Evolutionary conservation across 495 filamentous ascomycete species (phyloP).

Genomic region (Chaetomium fimeti): DNA sequence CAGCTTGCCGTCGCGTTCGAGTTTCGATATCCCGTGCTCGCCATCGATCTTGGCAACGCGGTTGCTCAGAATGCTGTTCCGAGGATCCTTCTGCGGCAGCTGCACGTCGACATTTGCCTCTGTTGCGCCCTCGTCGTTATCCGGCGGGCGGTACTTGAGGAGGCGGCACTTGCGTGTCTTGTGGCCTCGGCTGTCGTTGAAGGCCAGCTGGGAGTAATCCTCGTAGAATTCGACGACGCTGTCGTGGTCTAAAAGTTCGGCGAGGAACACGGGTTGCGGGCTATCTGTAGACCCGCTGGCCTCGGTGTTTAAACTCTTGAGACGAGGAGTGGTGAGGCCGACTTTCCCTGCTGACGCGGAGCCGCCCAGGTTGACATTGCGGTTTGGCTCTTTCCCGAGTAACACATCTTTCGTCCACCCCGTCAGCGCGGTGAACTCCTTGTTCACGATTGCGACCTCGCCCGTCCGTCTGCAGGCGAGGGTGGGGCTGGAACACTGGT

Average conservation of each 20-base stretch:
- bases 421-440: constrained; percentile 90
- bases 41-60: constrained; percentile 64
- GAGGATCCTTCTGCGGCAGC: constrained; percentile 42
- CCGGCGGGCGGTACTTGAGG: constrained; percentile 82
- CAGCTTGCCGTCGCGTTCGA: constrained; percentile 84
- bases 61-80: constrained; percentile 52
- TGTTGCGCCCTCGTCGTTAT: constrained; percentile 32
- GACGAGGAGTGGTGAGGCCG: constrained; percentile 47
- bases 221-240: constrained; percentile 94
- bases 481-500: constrained; percentile 80
- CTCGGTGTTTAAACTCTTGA: constrained; percentile 42
- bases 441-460: constrained; percentile 86
- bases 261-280: constrained; percentile 80
- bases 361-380: constrained; percentile 73
- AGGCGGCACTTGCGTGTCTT: constrained; percentile 82
- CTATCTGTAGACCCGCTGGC: constrained; percentile 27
- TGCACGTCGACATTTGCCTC: constrained; percentile 34
- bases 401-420: constrained; percentile 93
- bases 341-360: constrained; percentile 40
- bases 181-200: constrained; percentile 79
- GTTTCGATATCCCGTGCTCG: constrained; percentile 71
- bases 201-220: constrained; percentile 87
- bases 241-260: constrained; percentile 90
- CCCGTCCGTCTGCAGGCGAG: constrained; percentile 90
- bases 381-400: constrained; percentile 80